Conservation (phyloP, 345 rosid species). For the Turritis glabra region DNA sequence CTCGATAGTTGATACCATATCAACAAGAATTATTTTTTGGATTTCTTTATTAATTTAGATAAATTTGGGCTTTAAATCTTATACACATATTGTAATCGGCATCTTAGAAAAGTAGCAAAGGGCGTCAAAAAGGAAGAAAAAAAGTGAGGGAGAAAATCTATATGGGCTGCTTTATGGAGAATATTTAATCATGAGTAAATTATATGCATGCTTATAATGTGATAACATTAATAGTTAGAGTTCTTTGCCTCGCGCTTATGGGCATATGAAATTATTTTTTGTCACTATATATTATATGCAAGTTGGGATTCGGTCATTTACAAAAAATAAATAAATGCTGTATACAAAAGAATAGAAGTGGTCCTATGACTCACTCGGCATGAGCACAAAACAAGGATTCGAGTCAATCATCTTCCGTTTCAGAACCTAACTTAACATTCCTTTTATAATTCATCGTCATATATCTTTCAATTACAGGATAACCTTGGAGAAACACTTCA, state of each 20-base stretch:
- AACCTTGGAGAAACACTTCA: not conserved
- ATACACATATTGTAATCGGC: not conserved
- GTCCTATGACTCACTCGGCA: not conserved
- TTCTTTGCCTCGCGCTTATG: constrained; percentile 21
- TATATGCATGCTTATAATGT: constrained; percentile 33
- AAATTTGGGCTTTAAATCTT: not conserved
- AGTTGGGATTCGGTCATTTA: not conserved
- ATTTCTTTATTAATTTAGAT: not conserved
- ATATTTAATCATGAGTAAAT: constrained; percentile 31
- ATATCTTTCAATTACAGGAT: too few relatives aligned
- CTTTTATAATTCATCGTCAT: too few relatives aligned
- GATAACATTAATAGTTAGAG: constrained; percentile 21
- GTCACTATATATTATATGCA: not conserved
- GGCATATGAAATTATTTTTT: not conserved
- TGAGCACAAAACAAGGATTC: not conserved
- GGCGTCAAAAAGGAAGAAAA: not conserved
- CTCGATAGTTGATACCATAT: constrained; percentile 12
- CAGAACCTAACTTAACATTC: too few relatives aligned
- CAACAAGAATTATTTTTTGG: not conserved
- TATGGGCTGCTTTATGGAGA: constrained; percentile 19
- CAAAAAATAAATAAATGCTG: not conserved
- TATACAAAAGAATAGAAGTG: not conserved
- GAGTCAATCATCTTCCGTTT: too few relatives aligned
- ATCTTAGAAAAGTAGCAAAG: constrained; percentile 14
- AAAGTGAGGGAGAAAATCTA: constrained; percentile 16